Evolutionary conservation across 495 filamentous ascomycete species (phyloP), one percentile per base, ranked within the genome.

Genomic region (Trichoderma orchidacearum): DNA sequence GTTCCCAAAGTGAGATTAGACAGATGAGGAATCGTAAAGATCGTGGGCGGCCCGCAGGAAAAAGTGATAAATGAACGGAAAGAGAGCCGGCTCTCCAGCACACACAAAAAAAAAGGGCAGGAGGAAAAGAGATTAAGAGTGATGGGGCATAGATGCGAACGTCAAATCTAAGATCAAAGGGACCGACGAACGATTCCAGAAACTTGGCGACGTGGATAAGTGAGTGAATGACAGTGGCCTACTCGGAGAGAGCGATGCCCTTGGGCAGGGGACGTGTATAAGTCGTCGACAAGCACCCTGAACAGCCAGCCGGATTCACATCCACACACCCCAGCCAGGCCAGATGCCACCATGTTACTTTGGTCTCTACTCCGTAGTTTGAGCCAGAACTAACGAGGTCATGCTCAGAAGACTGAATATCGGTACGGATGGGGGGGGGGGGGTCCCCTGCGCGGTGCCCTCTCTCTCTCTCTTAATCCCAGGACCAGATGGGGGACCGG

Each of bases 291-390:
- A 48, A 17, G 41, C 41, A 25, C 41, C 41, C 41, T 48, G 41
- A 48, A 11, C 41, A 48, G 21, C 41, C 36, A 17, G 21, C 41
- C 36, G 36, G 36, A 41, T 17, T 41, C n/a, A 17, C 36, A 41
- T n/a, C n/a, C 36, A 17, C 41, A n/a, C n/a, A n/a, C 41, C 41
- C 18, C 21, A 25, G 41, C 41, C 18, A 48, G 12, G 17, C 13
- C 34, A 28, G 27, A 48, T 48, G 27, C 41, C 41, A 48, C 41
- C 41, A 48, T 48, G 41, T 23, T 48, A 15, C 27, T 25, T 18
- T 48, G 41, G 41, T 17, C 41, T n/a, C 41, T 48, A 48, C 41
- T 48, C 41, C 41, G 41, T 48, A 48, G 41, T 48, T 48, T 48
- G 41, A 48, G 41, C 41, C 41, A 48, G n/a, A 27, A 48, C 41